Evolutionary conservation across 1,284 basidiomycete species (phyloP), one percentile per base, ranked within the genome.

Genomic region (Ustilago trichophora): DNA sequence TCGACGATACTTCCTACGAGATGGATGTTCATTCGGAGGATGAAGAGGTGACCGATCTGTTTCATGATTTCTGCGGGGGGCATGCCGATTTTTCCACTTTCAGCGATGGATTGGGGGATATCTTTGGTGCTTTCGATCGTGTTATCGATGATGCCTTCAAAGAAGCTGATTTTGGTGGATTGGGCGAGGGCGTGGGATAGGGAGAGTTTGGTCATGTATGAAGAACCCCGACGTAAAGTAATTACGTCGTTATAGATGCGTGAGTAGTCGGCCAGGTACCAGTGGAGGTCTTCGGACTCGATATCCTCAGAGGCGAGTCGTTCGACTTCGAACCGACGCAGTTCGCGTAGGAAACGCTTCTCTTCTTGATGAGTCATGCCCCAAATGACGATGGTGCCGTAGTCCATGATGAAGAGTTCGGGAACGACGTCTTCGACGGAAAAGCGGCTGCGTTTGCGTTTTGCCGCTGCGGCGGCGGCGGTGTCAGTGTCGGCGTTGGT

Each of bases 231-330:
- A 45, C 93, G 89, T 26, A 98, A 85, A 1, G 94, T 96, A 67
- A 98, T 97, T 40, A 98, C 94, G 82, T 98, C 94, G 84, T 98
- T 97, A 83, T 95, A 98, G 80, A 97, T 97, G 72, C 92, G 75
- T 34, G 70, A 75, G 81, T 97, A 97, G 81, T 95, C 93, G 15
- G 93, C 93, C 76, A 95, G 93, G 78, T 98, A 98, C 83, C 90
- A 97, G 82, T 96, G 96, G 38, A 98, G 85, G 78, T 98, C 94
- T 84, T 97, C 94, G 88, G 91, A 93, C 83, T 98, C 93, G 18
- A 81, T 51, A 42, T 82, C 80, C 43, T 82, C 80, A 0, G 66
- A 48, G 0, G 80, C 79, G 1, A 96, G 84, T 75, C 89, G 90
- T 73, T 96, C 94, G 21, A 93, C 87, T 82, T 96, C 94, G 80